Evolutionary conservation across 805 yeast species (phyloP).

Genomic region (Teunomyces panamensis): DNA sequence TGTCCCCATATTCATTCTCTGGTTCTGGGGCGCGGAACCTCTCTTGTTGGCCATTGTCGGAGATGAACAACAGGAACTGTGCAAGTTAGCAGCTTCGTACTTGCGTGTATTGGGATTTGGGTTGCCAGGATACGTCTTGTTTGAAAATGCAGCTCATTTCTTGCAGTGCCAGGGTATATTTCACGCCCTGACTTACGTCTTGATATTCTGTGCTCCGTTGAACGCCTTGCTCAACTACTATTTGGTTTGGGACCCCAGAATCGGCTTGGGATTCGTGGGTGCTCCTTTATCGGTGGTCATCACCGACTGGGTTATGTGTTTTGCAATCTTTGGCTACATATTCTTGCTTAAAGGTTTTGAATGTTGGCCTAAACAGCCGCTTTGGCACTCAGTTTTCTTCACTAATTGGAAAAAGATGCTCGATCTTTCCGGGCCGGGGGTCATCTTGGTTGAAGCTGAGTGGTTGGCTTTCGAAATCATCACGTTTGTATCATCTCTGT

Average conservation of each 20-base stretch:
- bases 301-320: constrained; percentile 70
- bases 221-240: constrained; percentile 65
- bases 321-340: constrained; percentile 49
- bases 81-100: constrained; percentile 54
- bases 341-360: constrained; percentile 42
- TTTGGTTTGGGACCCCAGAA: constrained; percentile 59
- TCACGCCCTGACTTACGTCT: constrained; percentile 74
- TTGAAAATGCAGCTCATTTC: constrained; percentile 70
- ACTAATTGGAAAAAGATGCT: constrained; percentile 65
- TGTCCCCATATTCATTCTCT: constrained; percentile 55
- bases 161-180: constrained; percentile 76
- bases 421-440: constrained; percentile 66
- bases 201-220: constrained; percentile 69
- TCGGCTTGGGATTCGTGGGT: constrained; percentile 67
- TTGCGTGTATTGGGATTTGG: constrained; percentile 57
- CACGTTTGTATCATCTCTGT: constrained; percentile 64
- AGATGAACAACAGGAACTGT: constrained; percentile 25
- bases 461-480: constrained; percentile 76
- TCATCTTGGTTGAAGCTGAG: constrained; percentile 74
- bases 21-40: constrained; percentile 57
- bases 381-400: constrained; percentile 26
- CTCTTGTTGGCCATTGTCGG: constrained; percentile 32
- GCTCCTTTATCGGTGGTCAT: constrained; percentile 75
- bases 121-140: constrained; percentile 70
- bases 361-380: constrained; percentile 38